Evolutionary conservation across 768 basidiomycete genomes (phyloP).

Genomic region (Boletus rubropictus): DNA sequence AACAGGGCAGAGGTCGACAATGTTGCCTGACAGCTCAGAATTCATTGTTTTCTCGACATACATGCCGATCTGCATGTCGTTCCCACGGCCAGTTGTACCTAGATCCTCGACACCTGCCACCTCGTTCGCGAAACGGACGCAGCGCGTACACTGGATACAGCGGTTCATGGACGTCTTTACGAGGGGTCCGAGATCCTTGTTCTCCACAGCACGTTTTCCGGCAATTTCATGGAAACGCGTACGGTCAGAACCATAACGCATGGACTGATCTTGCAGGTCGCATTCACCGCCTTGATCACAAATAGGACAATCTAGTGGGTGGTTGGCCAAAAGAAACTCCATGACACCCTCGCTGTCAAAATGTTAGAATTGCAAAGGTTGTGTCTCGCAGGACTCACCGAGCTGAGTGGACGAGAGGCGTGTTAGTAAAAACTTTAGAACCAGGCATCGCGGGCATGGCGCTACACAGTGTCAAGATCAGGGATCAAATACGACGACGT

Average conservation of each 20-base stretch:
- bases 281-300: slow-evolving; percentile 99
- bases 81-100: slow-evolving; percentile 94
- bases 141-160: slow-evolving; percentile 99
- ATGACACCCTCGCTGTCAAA: slow-evolving; percentile 85
- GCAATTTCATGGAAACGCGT: slow-evolving; percentile 97
- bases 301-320: slow-evolving; percentile 96
- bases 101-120: slow-evolving; percentile 98
- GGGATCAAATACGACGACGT: neutral
- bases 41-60: slow-evolving; percentile 98
- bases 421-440: slow-evolving; percentile 88
- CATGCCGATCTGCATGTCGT: slow-evolving; percentile 97
- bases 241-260: slow-evolving; percentile 98
- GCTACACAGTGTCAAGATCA: slow-evolving; percentile 33
- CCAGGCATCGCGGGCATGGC: slow-evolving; percentile 98
- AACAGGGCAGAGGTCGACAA: slow-evolving; percentile 96
- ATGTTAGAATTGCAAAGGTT: slow-evolving; percentile 6
- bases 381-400: slow-evolving; percentile 39
- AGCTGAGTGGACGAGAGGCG: slow-evolving; percentile 84
- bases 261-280: slow-evolving; percentile 97
- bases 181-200: slow-evolving; percentile 96
- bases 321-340: slow-evolving; percentile 97
- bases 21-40: slow-evolving; percentile 95
- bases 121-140: slow-evolving; percentile 98
- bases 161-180: slow-evolving; percentile 99
- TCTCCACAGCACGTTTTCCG: slow-evolving; percentile 96